Base-by-base conservation (phyloP, 768 basidiomycete genomes). In the Pleurotus cornucopiae region DNA sequence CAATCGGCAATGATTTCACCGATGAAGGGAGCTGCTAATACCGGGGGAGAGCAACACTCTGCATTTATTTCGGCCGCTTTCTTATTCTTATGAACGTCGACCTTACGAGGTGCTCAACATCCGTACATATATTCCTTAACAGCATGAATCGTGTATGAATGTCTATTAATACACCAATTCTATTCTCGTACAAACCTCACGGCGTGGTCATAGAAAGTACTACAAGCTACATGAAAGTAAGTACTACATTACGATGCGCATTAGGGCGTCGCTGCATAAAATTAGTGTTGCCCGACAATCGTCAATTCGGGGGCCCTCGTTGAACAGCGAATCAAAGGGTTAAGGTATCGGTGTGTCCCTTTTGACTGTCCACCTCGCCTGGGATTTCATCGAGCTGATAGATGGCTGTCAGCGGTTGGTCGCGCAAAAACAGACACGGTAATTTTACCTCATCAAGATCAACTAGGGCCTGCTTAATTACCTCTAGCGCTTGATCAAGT, bases 381-480 rank as follows among this genome's bases (percentile, higher is more conserved):
- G 63, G 59, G 49, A 67, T 66, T 40, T 49, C 58, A 57, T 62
- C 60, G 58, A 62, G 52, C 63, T 58, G 47, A 9, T 7, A 30
- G 7, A 25, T 30, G 30, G 30, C 7, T 7, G 9, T 30, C 30
- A 30, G 30, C 9, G 30, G 9, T 30, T 9, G 30, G 30, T 11
- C 6, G 6, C 30, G 30, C 30, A 34, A 34, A 34, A 9, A 11
- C 7, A 9, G 30, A 2, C 30, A 34, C 40, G 11, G 47, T 1
- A 34, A 13, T 16, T 13, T 11, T 34, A 71, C 80, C 48, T 40
- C 74, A 69, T 98, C 96, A 46, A 98, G 80, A 65, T 97, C 94
- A 9, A 73, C 69, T 46, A 98, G 73, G 51, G 83, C 86, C 62
- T 89, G 81, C 18, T 82, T 83, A 64, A 99, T 92, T 55, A 90